Conservation (phyloP, 441 rosid species). For the Corymbia citriodora region DNA sequence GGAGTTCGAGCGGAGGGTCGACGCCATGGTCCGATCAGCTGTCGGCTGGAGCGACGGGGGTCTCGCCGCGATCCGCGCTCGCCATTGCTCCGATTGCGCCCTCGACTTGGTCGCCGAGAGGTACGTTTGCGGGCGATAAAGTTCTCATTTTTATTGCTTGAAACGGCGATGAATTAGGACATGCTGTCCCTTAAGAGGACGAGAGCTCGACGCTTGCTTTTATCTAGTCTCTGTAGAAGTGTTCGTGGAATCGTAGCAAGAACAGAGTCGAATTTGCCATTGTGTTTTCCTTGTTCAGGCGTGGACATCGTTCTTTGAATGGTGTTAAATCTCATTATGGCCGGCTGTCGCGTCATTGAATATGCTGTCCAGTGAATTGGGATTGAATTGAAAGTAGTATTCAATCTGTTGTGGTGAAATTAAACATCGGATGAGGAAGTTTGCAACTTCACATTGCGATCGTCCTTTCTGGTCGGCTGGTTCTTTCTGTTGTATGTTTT, state of each 20-base stretch:
- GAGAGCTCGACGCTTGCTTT: background rate
- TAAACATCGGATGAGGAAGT: background rate
- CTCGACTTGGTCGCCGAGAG: slow-evolving; percentile 53
- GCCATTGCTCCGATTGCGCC: slow-evolving; percentile 75
- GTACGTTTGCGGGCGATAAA: slow-evolving; percentile 12
- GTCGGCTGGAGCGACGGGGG: slow-evolving; percentile 41
- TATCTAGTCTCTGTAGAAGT: background rate
- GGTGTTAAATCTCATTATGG: background rate
- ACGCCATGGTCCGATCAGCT: slow-evolving; percentile 48
- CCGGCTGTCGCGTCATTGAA: background rate
- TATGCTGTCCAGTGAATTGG: background rate
- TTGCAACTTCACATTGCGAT: background rate
- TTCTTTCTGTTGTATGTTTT: background rate
- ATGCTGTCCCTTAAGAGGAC: background rate
- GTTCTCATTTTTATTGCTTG: background rate
- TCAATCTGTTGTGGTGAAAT: background rate
- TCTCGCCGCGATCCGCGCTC: slow-evolving; percentile 42
- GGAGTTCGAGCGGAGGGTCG: slow-evolving; percentile 58
- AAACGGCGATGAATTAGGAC: background rate
- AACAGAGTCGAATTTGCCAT: background rate
- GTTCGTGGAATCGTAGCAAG: background rate
- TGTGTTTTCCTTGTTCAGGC: background rate
- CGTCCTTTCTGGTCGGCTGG: background rate
- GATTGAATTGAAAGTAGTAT: background rate
- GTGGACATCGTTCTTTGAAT: background rate